A percentile compares a stretch with the other conserved stretches of the same genome.
phyloP scores from a whole-genome alignment of 768 basidiomycete species.

The Suillus ampliporus region DNA sequence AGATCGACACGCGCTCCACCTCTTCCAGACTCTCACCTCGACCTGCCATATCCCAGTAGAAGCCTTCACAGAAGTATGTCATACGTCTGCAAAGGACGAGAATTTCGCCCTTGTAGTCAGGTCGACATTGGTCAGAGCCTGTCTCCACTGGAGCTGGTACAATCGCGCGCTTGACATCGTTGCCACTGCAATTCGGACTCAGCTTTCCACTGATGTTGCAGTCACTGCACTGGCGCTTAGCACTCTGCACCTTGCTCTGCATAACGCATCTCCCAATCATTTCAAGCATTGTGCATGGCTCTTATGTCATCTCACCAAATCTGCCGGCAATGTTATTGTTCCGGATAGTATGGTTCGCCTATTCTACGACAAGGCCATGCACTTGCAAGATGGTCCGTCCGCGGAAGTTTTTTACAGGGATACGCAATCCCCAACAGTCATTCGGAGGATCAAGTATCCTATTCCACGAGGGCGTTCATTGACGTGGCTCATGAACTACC shows the following conservation, averaged over 20 bases:
- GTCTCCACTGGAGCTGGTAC: conserved; percentile 61
- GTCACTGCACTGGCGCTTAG: conserved; percentile 47
- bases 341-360: conserved; percentile 50
- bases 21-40: conserved; percentile 57
- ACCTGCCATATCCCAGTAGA: conserved; percentile 51
- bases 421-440: conserved; percentile 42
- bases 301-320: conserved; percentile 45
- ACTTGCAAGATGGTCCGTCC: conserved; percentile 33
- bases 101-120: conserved; percentile 55
- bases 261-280: conserved; percentile 40
- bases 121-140: conserved; percentile 55
- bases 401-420: conserved; percentile 54
- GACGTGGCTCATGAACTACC: conserved; percentile 58
- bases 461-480: conserved; percentile 52
- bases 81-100: conserved; percentile 32
- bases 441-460: conserved; percentile 48
- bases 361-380: conserved; percentile 50
- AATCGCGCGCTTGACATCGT: conserved; percentile 48
- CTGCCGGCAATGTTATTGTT: conserved; percentile 37
- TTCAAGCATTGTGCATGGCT: conserved; percentile 48
- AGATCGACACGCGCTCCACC: conserved; percentile 43
- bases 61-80: conserved; percentile 47
- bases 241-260: conserved; percentile 48
- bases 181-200: conserved; percentile 30
- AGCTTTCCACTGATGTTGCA: conserved; percentile 25